Evolutionary conservation across 306 rosid species (phyloP).

Genomic region (Trifolium repens): DNA sequence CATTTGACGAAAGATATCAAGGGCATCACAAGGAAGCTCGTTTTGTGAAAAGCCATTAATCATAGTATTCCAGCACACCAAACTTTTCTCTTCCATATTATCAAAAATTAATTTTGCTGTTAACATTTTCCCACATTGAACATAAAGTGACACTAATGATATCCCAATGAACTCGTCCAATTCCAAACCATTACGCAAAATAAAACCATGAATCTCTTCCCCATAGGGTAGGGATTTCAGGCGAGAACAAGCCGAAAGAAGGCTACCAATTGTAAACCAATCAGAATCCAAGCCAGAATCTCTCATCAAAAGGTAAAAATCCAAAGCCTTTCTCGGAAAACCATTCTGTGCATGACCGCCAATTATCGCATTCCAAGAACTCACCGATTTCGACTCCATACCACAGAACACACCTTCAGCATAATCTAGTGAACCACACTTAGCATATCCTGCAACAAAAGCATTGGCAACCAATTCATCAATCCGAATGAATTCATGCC

Average conservation of each 20-base stretch:
- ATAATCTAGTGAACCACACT: constrained; percentile 59
- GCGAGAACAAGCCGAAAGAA: constrained; percentile 72
- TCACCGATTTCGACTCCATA: constrained; percentile 59
- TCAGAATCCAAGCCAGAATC: constrained; percentile 63
- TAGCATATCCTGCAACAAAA: constrained; percentile 70
- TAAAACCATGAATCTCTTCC: constrained; percentile 71
- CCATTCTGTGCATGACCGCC: constrained; percentile 77
- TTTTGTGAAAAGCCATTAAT: constrained; percentile 66
- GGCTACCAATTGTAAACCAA: constrained; percentile 62
- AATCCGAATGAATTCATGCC: constrained; percentile 52
- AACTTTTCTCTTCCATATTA: constrained; percentile 50
- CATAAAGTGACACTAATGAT: constrained; percentile 67
- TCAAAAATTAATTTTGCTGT: constrained; percentile 59
- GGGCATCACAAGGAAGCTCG: constrained; percentile 68
- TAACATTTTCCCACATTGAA: constrained; percentile 54
- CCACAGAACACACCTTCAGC: constrained; percentile 66
- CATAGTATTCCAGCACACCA: constrained; percentile 76
- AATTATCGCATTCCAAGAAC: constrained; percentile 85
- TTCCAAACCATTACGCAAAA: constrained; percentile 65
- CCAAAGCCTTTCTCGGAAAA: constrained; percentile 68
- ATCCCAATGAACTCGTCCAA: constrained; percentile 69
- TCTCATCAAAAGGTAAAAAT: constrained; percentile 63
- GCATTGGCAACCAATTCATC: constrained; percentile 74
- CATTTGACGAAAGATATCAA: constrained; percentile 70
- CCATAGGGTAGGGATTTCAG: constrained; percentile 57